Base-by-base conservation (phyloP, 1,139 yeast species). In the Candida dubliniensis region DNA sequence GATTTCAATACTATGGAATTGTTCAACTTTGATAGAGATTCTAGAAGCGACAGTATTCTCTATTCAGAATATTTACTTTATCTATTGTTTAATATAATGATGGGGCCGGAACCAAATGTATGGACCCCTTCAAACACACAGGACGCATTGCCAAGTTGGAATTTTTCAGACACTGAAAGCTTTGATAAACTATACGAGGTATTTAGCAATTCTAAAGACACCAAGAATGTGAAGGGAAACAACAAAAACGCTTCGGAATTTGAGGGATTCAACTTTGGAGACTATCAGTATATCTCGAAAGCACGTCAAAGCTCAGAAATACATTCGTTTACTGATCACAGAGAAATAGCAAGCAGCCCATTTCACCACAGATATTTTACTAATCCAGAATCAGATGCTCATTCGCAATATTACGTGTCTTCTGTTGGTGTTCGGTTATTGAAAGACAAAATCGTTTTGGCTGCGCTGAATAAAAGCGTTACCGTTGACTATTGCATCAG, bases 381-480 rank as follows among this genome's bases (percentile, higher is more conserved):
- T 9, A 90, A 91, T 54, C 98, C 98, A 0, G 95, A 87, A 58
- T 87, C 96, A 0, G 95, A 87, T 50, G 73, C 96, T 0, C 86
- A 84, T 56, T 62, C 79, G 10, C 97, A 91, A 59, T 90, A 90
- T 59, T 90, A 84, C 56, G 81, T 77, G 1, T 80, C 93, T 0
- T 55, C 69, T n/a, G 65, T 65, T 3, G 96, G 96, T 0, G 75
- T 88, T 1, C 66, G 96, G 24, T 57, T 87, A 2, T 77, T 78
- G 51, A 59, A 69, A 36, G 60, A 76, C 33, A 73, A 72, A 43
- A 49, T 52, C 0, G 67, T 79, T 45, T 63, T 59, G 5, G 34
- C 46, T 3, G 40, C 40, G n/a, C 43, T 42, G 3, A 58, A 55
- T 2, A 51, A 60, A 8, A 53, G 59, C 2, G 52, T 61, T 1